phyloP scores from a whole-genome alignment of 179 eudicot genomes.

The Silene noctiflora region DNA sequence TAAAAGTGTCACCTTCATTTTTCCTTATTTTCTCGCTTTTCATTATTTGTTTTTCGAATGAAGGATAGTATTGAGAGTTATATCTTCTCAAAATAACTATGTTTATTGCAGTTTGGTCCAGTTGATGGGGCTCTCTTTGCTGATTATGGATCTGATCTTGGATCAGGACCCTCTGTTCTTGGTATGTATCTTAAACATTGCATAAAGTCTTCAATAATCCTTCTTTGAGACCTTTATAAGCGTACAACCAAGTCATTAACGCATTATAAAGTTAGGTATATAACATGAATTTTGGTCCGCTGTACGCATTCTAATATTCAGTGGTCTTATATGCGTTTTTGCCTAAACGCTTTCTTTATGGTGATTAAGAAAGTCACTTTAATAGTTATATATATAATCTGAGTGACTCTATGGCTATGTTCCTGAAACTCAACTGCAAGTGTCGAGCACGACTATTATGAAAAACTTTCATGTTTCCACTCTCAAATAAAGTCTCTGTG shows the following conservation, averaged over 20 bases:
- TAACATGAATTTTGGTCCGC: neutral
- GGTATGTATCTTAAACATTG: conserved; percentile 43
- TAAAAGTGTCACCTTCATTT: conserved; percentile 6
- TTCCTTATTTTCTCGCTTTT: neutral
- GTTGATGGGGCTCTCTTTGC: conserved; percentile 86
- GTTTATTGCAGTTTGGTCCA: conserved; percentile 55
- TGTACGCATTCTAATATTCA: neutral
- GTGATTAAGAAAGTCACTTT: no score
- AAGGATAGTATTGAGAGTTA: neutral
- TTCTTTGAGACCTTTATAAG: neutral
- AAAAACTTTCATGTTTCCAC: neutral
- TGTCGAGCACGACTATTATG: neutral
- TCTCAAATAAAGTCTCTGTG: neutral
- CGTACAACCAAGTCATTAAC: neutral
- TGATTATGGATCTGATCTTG: conserved; percentile 95
- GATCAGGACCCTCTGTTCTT: conserved; percentile 78
- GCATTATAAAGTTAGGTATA: neutral
- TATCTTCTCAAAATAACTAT: neutral
- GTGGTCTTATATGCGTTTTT: neutral
- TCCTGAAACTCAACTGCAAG: neutral
- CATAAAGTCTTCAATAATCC: neutral
- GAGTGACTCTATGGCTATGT: no score
- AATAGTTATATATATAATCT: no score
- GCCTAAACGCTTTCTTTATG: neutral
- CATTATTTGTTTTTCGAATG: neutral